phyloP scores from a whole-genome alignment of 257 asterid species.

The Solanum ahanhuiri region DNA sequence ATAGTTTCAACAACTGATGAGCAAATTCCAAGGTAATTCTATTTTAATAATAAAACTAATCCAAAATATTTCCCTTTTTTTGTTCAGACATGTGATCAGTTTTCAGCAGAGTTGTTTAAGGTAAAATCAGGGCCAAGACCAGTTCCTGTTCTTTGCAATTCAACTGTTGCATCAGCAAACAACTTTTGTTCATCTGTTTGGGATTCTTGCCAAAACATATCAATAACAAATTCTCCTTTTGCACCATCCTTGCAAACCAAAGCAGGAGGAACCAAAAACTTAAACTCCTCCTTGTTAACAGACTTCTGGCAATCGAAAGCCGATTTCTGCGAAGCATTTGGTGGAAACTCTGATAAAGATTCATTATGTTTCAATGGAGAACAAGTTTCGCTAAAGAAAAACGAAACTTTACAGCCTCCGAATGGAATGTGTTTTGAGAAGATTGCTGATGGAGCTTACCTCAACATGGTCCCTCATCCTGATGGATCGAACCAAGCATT shows the following conservation, averaged over 20 bases:
- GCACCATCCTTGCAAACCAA: slow-evolving; percentile 63
- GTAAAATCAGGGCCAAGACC: slow-evolving; percentile 28
- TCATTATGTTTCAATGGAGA: slow-evolving; percentile 59
- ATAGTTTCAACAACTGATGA: not conserved
- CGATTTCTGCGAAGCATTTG: slow-evolving; percentile 68
- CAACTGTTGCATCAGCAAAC: slow-evolving; percentile 25
- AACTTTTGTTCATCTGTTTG: slow-evolving; percentile 68
- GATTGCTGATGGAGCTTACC: slow-evolving; percentile 55
- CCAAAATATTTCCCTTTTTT: not conserved
- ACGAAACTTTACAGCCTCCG: slow-evolving; percentile 31
- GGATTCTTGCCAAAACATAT: slow-evolving; percentile 53
- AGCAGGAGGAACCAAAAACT: slow-evolving; percentile 35
- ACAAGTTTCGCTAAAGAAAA: slow-evolving; percentile 33
- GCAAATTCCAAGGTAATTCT: not conserved
- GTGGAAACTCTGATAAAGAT: slow-evolving; percentile 27
- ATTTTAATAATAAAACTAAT: not conserved
- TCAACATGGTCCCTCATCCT: slow-evolving; percentile 86
- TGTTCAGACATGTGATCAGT: slow-evolving; percentile 73
- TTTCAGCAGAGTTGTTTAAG: slow-evolving; percentile 64
- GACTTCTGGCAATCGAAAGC: slow-evolving; percentile 79
- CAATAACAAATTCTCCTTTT: slow-evolving; percentile 65
- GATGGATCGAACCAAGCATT: slow-evolving; percentile 83
- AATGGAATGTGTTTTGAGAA: slow-evolving; percentile 81
- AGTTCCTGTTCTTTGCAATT: slow-evolving; percentile 71
- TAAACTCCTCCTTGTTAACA: slow-evolving; percentile 37